Base-by-base conservation (phyloP, 2,329 filamentous ascomycete genomes). In the Stemphylium lycopersici region DNA sequence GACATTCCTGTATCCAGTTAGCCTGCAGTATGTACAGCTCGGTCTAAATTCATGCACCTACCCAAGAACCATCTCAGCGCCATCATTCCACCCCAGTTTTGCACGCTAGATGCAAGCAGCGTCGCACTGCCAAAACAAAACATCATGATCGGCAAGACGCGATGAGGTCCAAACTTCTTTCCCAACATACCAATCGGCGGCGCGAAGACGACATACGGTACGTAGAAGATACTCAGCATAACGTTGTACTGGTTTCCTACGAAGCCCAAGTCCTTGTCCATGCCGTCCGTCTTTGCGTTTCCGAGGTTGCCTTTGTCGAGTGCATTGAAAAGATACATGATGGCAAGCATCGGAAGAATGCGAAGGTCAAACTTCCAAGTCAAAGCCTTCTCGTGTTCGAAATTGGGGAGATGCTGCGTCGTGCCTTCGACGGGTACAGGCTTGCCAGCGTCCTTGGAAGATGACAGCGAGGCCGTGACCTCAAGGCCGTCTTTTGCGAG, bases 161-260 rank as follows among this genome's bases (percentile, higher is more conserved):
- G 78, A 51, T 84, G 80, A 0, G 88, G 85, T 0, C 87, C 87
- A 65, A 81, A 88, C 56, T 83, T 86, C 76, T 90, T 91, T 48
- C 87, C 88, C 4, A 89, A 68, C 76, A 91, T 87, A 11, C 79
- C 80, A 34, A 90, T 73, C 1, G 86, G 84, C 0, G 87, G 87
- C 1, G 87, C 88, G 48, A 86, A 88, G 3, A 91, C 68, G 32
- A 90, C 88, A 69, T 89, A 91, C 0, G 89, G 89, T 6, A 91
- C 80, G 73, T 89, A 92, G 79, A 92, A 92, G 59, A 92, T 86
- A 42, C 62, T 46, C 32, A 91, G 74, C 42, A 90, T 82, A 24
- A 86, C 81, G 68, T 90, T 90, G 76, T 91, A 90, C 68, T 90
- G 82, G 58, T 85, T 81, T 0, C 76, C 71, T 38, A 80, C 80